Evolutionary conservation across 805 yeast species (phyloP), one percentile per base, ranked within the genome.

Genomic region (Saturnispora halmiae): DNA sequence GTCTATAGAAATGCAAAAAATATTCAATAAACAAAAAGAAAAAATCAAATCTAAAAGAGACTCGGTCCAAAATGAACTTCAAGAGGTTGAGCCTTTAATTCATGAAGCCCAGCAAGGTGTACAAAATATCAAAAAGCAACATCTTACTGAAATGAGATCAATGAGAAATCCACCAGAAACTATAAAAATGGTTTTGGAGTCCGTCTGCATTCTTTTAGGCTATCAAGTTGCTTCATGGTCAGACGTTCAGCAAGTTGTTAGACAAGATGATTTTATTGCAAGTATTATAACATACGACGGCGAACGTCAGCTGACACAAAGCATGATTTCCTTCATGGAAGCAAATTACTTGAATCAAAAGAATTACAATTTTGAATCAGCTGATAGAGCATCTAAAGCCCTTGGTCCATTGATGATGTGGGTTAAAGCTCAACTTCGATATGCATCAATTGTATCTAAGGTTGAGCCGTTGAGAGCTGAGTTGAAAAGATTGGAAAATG

Each of bases 151-250:
- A 59, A 65, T 90, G 22, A 66, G 95, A 53, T 79, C 95, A 11
- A 83, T 90, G 94, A 61, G 74, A 6, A 85, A 85, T 45, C 97
- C 97, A 0, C 97, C 97, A 0, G 80, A 76, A 7, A 79, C 92
- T 0, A 90, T 90, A 4, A 86, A 84, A 51, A 56, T 82, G 51
- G 79, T 95, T 0, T 63, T 90, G 65, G 96, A 90, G 51, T 81
- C 95, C 3, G 95, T 90, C 0, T 86, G 96, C 59, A 66, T 73
- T 4, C 58, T 90, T n/a, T 59, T 90, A 7, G 96, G 96, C 0
- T 79, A 79, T 51, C 64, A 70, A 6, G 80, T 74, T 0, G 51
- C 64, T 0, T 55, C 66, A 1, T 90, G 97, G 97, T 69, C 84
- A 48, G 90, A 84, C 46, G 94, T 90, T 1, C 90, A 84, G 50